phyloP scores from a whole-genome alignment of 768 basidiomycete species.

The Chalciporus chontae region DNA sequence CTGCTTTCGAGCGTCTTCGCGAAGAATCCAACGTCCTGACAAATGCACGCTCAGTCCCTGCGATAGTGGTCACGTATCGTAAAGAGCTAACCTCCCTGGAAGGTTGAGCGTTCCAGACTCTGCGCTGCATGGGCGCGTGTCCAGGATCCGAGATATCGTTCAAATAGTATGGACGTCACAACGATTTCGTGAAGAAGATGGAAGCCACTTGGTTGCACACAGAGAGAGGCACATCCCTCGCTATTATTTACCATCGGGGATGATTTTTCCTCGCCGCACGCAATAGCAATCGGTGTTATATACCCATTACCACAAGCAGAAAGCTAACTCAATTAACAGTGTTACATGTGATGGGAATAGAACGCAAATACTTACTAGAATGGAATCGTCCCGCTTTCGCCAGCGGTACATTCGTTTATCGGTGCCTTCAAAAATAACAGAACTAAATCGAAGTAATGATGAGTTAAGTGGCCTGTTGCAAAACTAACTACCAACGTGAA shows the following conservation, averaged over 20 bases:
- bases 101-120: background rate
- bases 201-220: conserved; percentile 16
- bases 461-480: background rate
- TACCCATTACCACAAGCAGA: background rate
- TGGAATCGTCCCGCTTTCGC: background rate
- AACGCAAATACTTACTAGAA: background rate
- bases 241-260: background rate
- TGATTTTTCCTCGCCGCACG: background rate
- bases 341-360: background rate
- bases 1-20: background rate
- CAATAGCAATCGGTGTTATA: conserved; percentile 10
- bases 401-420: conserved; percentile 14
- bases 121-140: too few species aligned
- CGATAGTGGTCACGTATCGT: background rate
- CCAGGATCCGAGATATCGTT: background rate
- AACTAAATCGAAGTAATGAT: background rate
- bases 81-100: background rate
- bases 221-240: background rate
- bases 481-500: background rate
- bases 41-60: background rate
- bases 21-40: background rate
- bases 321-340: conserved; percentile 3
- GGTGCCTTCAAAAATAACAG: conserved; percentile 4
- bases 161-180: conserved; percentile 14
- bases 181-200: conserved; percentile 17